Percentiles rank a stretch among this genome's conserved stretches.
Conservation (phyloP, 441 rosid genomes). For the Eugenia klotzschiana region DNA sequence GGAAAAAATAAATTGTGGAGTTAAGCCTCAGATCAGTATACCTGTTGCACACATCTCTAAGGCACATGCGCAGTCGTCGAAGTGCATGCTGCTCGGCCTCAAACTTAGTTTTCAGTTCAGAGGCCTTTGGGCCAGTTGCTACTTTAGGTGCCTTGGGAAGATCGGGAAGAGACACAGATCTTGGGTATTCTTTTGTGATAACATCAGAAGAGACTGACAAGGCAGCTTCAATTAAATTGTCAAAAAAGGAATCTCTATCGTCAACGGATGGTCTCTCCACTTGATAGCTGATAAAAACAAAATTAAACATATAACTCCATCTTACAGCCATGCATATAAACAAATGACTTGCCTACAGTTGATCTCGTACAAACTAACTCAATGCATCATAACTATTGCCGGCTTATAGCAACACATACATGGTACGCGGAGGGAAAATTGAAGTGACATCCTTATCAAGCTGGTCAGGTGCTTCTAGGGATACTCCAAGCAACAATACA, state of each 20-base stretch:
- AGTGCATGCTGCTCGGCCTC: conserved; percentile 99
- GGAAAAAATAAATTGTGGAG: neutral
- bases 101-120: conserved; percentile 84
- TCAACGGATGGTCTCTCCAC: conserved; percentile 62
- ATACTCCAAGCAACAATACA: conserved; percentile 73
- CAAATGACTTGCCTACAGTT: neutral
- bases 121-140: conserved; percentile 75
- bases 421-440: conserved; percentile 56
- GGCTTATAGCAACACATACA: conserved; percentile 37
- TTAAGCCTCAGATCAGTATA: conserved; percentile 4
- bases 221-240: conserved; percentile 79
- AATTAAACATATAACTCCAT: conserved; percentile 1
- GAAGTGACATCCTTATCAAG: conserved; percentile 33
- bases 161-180: conserved; percentile 41
- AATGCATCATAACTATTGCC: neutral
- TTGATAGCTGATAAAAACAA: conserved; percentile 49
- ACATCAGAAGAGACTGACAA: conserved; percentile 63
- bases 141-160: conserved; percentile 82
- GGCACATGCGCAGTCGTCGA: conserved; percentile 96
- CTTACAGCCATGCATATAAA: neutral
- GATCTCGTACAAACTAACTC: neutral
- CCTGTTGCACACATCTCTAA: conserved; percentile 97
- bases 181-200: conserved; percentile 25
- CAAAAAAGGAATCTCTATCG: conserved; percentile 74
- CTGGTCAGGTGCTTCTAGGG: conserved; percentile 37